Conservation (phyloP, 768 basidiomycete genomes). For the Kondoa subrosea region DNA sequence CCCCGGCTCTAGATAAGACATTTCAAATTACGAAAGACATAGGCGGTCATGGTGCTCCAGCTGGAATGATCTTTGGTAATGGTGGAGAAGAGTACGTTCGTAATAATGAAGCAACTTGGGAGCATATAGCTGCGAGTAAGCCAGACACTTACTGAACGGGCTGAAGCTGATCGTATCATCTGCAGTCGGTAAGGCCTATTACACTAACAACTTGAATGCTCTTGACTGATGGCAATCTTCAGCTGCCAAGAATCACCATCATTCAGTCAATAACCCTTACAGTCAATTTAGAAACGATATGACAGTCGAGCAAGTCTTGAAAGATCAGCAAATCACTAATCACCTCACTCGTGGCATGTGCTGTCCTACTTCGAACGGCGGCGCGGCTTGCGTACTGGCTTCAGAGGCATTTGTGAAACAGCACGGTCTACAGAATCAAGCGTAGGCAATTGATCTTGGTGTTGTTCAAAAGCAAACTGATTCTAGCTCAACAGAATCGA, state of each 20-base stretch:
- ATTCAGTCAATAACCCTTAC: constrained; percentile 67
- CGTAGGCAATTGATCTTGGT: constrained; percentile 40
- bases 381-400: constrained; percentile 53
- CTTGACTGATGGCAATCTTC: too few relatives aligned
- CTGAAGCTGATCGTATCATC: constrained; percentile 33
- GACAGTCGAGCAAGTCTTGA: constrained; percentile 52
- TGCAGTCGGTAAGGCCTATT: constrained; percentile 25
- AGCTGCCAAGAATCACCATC: constrained; percentile 59
- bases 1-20: constrained; percentile 21
- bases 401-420: constrained; percentile 60
- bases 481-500: neutral
- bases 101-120: constrained; percentile 51
- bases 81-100: constrained; percentile 56
- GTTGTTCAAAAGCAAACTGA: neutral
- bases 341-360: constrained; percentile 51
- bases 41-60: constrained; percentile 19
- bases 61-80: constrained; percentile 56
- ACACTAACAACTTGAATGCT: too few relatives aligned
- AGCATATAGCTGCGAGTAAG: constrained; percentile 56
- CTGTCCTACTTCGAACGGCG: constrained; percentile 51
- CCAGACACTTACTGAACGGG: neutral
- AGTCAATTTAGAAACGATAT: constrained; percentile 68
- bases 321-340: constrained; percentile 50
- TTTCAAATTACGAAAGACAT: constrained; percentile 14
- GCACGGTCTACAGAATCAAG: constrained; percentile 63